Base-by-base conservation (phyloP, 805 yeast species). In the Suhomyces emberorum region DNA sequence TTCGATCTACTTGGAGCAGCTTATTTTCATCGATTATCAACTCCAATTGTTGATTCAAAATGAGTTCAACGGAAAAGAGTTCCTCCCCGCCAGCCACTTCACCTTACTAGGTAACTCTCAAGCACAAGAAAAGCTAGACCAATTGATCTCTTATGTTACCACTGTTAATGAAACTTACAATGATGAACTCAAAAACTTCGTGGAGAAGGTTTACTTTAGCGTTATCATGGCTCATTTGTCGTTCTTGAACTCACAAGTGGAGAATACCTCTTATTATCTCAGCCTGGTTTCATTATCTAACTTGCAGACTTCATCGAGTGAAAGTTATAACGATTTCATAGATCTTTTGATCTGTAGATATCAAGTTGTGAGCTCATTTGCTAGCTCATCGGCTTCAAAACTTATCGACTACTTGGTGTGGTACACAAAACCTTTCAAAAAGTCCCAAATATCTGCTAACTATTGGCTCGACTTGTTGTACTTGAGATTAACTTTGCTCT, bases 21-120 rank as follows among this genome's bases (percentile, higher is more conserved):
- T 64, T 17, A 46, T 60, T 6, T 65, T 57, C 34, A 46, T 65
- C 23, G 74, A 68, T 42, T 59, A 62, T 47, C 65, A 65, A 45
- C 50, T 65, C 30, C 70, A 61, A 35, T 37, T 54, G 4, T 42
- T 59, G 4, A 48, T 65, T 24, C 56, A 53, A 34, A 52, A 55
- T 25, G 62, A 60, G 36, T 55, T 55, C 30, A 45, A 44, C 12
- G 60, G 61, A 6, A 43, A 45, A 11, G 59, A 52, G 31, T 44
- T 55, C 18, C 39, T 41, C n/a, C 54, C 46, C 5, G 41, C 43
- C 6, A 24, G 24, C 8, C 39, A 46, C 22, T 28, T 36, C 29
- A 37, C 21, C 30, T 9, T 31, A 18, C 32, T 16, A 19, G 29
- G 48, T 15, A 22, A 35, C 34, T 15, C 24, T 4, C 24, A 49